These are phyloP conservation scores for Torrubiella hemipterigena DNA, from an alignment of 2,329 filamentous ascomycete species.

Conservation along the genomic window DNA sequence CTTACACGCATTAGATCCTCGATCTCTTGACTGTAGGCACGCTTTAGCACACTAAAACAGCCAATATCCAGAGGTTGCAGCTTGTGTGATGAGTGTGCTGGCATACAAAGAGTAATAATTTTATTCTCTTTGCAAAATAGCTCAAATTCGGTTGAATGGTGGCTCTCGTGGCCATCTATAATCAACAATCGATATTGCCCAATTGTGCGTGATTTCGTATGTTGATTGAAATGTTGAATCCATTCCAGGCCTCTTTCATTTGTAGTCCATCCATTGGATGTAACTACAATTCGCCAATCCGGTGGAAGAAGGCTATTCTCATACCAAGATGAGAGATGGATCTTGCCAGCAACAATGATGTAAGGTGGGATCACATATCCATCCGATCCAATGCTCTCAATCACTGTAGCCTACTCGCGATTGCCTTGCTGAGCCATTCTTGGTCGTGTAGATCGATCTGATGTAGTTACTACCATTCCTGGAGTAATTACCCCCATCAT, in stretches of 20 bases:
- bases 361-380: constrained; percentile 4
- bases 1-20: constrained; percentile 13
- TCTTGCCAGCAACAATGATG: constrained; percentile 7
- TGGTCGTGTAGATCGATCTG: constrained; percentile 1
- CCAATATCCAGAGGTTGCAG: constrained; percentile 25
- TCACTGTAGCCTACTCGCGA: constrained; percentile 7
- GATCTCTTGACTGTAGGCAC: constrained; percentile 16
- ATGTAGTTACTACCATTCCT: constrained; percentile 1
- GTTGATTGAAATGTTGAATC: constrained; percentile 21
- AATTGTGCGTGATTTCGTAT: constrained; percentile 12
- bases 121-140: constrained; percentile 20
- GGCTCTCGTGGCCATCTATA: constrained; percentile 22
- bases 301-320: constrained; percentile 11
- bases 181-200: constrained; percentile 21
- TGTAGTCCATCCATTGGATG: constrained; percentile 20
- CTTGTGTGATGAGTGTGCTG: constrained; percentile 20
- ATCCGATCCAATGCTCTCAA: constrained; percentile 5
- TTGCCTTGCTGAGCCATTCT: constrained; percentile 6
- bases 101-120: constrained; percentile 24
- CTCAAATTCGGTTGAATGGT: constrained; percentile 21
- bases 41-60: constrained; percentile 23
- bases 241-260: constrained; percentile 19
- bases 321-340: constrained; percentile 9
- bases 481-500: constrained; percentile 2
- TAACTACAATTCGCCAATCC: constrained; percentile 16